Base-by-base conservation (phyloP, 495 filamentous ascomycete genomes). In the Lasiosphaeriaceae sp. region DNA sequence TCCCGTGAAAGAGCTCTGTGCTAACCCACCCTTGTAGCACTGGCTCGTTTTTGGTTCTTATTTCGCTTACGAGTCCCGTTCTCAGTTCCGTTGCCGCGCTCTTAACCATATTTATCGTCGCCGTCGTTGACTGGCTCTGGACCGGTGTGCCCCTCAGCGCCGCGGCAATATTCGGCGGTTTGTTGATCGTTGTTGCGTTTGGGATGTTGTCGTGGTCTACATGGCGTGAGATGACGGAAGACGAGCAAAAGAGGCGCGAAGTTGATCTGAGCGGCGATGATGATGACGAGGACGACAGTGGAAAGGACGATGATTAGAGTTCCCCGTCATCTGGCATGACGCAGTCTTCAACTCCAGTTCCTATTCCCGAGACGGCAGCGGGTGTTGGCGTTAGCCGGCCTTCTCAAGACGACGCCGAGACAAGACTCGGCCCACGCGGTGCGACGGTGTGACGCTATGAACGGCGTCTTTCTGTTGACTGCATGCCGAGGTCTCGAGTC, bases 71-170 rank as follows among this genome's bases (percentile, higher is more conserved):
- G 2, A 91, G 87, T 17, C 94, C 94, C 3, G 94, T 98, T 8
- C 78, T 98, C 5, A 92, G 86, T 54, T 91, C 86, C 16, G 94
- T 98, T 8, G 94, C 94, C 5, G 90, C 91, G 5, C 80, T 98
- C 43, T 80, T 98, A 24, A 97, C 94, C 16, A 97, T 98, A 61
- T 96, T 98, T 78, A 81, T 97, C 50, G 93, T 98, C 2, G 93
- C 93, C 0, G 79, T 97, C 37, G 88, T 86, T 34, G 94, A 98
- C 69, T 96, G 92, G 89, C 63, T 90, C 46, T 76, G 88, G 56
- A 92, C 88, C 1, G 90, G 90, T 22, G 77, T 83, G 54, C 84
- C 87, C 1, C 77, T 96, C 24, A 87, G 85, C 45, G 66, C 77
- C 2, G 86, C 91, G 1, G 86, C 92, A 3, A 79, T 97, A 2